Evolutionary conservation across 164 flowering plant genomes (phyloP), one percentile per base, ranked within the genome.

Genomic region (Tinospora cordifolia): DNA sequence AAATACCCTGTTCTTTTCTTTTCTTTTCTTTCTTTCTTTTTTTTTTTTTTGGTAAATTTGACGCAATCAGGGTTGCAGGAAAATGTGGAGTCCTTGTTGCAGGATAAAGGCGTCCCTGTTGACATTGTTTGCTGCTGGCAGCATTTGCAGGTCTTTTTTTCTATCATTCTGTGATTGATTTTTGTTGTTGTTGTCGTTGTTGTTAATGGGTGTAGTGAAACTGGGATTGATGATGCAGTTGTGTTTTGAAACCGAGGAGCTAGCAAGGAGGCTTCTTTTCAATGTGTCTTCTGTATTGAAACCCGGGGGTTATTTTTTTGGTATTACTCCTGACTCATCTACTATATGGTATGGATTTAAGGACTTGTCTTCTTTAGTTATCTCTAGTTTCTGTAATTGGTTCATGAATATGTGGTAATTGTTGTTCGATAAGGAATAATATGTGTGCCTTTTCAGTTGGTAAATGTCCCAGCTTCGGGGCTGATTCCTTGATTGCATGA

Each of bases 291-390:
- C 85, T 66, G 74, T 94, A 81, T 88, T 94, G 60, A 92, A 85
- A 77, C 98, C 99, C 6, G 98, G 99, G 70, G 97, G 98, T 71
- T 92, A 86, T 78, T 92, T 95, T 85, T 75, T 95, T 57, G 99
- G 99, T 85, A 89, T 95, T 79, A 87, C 91, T 80, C 97, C 96
- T 63, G 99, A 95, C 85, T 95, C 99, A 63, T 95, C 97, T 81
- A 92, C 96, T 66, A 95, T 95, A 85, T 95, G 99, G 98, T 95
- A 88, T 79, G 93, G 30, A 65, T 69, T 74, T 41, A 36, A 39
- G 27, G 38, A 34, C 58, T 46, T 46, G 27, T 8, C 40, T 64
- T 12, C 25, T 22, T 17, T 14, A 24, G 47, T 51, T 51, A 51
- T 3, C 21, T n/a, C 6, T 51, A 5, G 59, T 51, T 17, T 51